A percentile compares a stretch with the other conserved stretches of the same genome.
Evolutionary conservation across 805 yeast genomes (phyloP).

Genomic region (Candida railenensis): DNA sequence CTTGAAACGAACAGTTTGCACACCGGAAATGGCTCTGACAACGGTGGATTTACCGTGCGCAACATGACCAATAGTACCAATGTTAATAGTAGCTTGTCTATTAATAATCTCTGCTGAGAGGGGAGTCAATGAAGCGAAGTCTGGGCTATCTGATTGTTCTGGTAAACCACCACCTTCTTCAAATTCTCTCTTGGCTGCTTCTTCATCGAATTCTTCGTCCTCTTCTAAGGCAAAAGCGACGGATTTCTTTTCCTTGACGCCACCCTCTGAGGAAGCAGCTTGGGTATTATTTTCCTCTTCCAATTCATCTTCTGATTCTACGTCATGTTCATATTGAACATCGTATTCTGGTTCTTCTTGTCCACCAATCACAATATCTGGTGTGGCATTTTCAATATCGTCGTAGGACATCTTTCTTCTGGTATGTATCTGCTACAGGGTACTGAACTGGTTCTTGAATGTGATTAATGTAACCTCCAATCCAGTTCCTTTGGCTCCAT

Average conservation of each 20-base stretch:
- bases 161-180: constrained; percentile 99
- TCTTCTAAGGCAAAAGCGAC: constrained; percentile 81
- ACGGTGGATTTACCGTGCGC: constrained; percentile 95
- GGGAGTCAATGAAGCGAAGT: constrained; percentile 78
- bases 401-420: constrained; percentile 56
- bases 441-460: constrained; percentile 1
- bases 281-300: constrained; percentile 41
- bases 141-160: constrained; percentile 90
- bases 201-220: constrained; percentile 68
- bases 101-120: constrained; percentile 92
- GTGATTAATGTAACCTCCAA: not conserved
- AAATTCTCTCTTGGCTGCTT: constrained; percentile 76
- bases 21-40: constrained; percentile 95
- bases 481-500: not conserved
- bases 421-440: constrained; percentile 1
- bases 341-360: constrained; percentile 39
- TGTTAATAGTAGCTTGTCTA: constrained; percentile 98
- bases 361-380: constrained; percentile 78
- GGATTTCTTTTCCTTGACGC: constrained; percentile 52
- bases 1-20: constrained; percentile 98
- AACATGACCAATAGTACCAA: constrained; percentile 96
- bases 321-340: constrained; percentile 52
- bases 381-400: constrained; percentile 82
- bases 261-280: constrained; percentile 10
- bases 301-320: constrained; percentile 44